Percentiles rank a stretch among this genome's conserved stretches.
Conservation (phyloP, 768 basidiomycete species). For the Neoboletus magnificus region DNA sequence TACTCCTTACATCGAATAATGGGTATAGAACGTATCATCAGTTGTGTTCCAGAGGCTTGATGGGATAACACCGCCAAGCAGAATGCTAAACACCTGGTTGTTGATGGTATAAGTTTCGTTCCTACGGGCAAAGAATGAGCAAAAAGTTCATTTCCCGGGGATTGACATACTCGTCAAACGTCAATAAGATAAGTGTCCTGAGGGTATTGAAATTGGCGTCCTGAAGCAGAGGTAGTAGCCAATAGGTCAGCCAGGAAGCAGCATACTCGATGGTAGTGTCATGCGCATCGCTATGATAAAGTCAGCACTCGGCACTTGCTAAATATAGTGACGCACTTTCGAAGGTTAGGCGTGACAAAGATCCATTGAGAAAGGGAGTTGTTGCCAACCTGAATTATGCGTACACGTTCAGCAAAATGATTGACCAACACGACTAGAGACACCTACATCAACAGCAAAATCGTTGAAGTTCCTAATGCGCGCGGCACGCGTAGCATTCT, state of each 20-base stretch:
- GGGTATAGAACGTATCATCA: slow-evolving; percentile 56
- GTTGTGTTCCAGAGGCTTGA: slow-evolving; percentile 37
- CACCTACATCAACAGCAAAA: slow-evolving; percentile 49
- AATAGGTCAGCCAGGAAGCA: slow-evolving; percentile 45
- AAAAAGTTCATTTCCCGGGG: background rate
- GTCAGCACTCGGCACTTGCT: background rate
- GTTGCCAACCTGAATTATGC: slow-evolving; percentile 26
- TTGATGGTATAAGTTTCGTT: slow-evolving; percentile 35
- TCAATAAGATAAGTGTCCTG: slow-evolving; percentile 55
- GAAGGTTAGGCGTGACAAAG: slow-evolving; percentile 61
- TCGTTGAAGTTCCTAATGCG: slow-evolving; percentile 61
- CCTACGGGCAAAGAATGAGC: slow-evolving; percentile 5
- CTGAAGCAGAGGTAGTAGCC: slow-evolving; percentile 49
- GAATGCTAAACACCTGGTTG: slow-evolving; percentile 46
- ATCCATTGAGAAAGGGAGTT: slow-evolving; percentile 55
- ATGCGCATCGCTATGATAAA: slow-evolving; percentile 49
- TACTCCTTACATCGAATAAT: slow-evolving; percentile 46
- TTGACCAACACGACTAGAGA: background rate
- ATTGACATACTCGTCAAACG: slow-evolving; percentile 56
- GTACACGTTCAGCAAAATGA: background rate
- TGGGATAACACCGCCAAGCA: slow-evolving; percentile 48
- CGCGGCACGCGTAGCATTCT: slow-evolving; percentile 37
- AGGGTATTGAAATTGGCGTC: slow-evolving; percentile 52
- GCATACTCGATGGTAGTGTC: slow-evolving; percentile 54
- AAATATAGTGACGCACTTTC: slow-evolving; percentile 17